Percentiles rank a stretch among this genome's conserved stretches.
Evolutionary conservation across 2,329 filamentous ascomycete genomes (phyloP).

Genomic region (Trichophyton verrucosum): DNA sequence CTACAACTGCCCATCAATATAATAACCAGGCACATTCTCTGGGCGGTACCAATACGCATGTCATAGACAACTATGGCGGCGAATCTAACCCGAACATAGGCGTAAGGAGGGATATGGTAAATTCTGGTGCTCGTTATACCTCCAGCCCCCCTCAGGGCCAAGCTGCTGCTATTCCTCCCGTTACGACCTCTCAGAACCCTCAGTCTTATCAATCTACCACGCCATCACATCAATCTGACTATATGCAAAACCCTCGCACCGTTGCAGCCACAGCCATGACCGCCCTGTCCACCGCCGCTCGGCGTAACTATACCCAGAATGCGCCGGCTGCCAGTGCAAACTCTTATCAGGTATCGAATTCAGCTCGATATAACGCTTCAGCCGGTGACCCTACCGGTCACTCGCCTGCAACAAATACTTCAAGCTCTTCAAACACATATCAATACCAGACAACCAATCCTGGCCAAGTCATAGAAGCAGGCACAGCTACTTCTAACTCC

Average conservation of each 20-base stretch:
- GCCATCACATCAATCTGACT: constrained; percentile 7
- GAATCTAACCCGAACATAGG: neutral
- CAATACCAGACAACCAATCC: neutral
- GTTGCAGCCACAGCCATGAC: constrained; percentile 13
- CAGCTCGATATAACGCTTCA: neutral
- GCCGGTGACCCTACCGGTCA: neutral
- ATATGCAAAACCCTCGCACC: constrained; percentile 10
- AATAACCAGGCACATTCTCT: neutral
- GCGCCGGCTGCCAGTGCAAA: neutral
- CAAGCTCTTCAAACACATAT: neutral
- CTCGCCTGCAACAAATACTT: neutral
- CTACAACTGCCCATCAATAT: neutral
- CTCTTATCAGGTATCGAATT: neutral
- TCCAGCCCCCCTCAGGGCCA: neutral
- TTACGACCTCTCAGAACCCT: neutral
- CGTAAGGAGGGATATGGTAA: neutral
- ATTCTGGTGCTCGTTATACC: neutral
- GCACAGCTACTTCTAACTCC: neutral
- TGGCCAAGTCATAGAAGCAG: neutral
- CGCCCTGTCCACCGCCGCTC: constrained; percentile 10
- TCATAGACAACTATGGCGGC: neutral
- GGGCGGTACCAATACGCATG: neutral
- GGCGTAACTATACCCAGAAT: constrained; percentile 2
- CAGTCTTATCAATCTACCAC: constrained; percentile 1
- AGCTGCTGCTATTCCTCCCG: neutral